Conservation (phyloP, 139 green algal genomes). For the Chlamydomonas asymmetrica region DNA sequence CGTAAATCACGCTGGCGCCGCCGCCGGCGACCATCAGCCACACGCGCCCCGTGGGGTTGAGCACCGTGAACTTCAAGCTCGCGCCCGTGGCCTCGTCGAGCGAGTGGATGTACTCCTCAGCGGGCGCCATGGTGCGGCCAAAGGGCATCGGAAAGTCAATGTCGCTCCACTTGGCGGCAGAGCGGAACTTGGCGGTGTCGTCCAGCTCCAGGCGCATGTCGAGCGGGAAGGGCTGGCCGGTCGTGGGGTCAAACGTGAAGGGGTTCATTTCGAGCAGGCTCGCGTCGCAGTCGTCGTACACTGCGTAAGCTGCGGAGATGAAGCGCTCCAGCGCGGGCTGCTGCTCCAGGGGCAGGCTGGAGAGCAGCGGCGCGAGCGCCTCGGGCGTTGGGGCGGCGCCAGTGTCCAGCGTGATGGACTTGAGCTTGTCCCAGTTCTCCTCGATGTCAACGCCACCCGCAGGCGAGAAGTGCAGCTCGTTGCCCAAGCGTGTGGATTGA, state of each 20-base stretch:
- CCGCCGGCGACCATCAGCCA: conserved; percentile 95
- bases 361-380: conserved; percentile 70
- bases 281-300: conserved; percentile 85
- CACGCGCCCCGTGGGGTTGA: conserved; percentile 88
- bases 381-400: conserved; percentile 17
- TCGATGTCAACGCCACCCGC: conserved; percentile 87
- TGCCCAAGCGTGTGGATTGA: conserved; percentile 55
- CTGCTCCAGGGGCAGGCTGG: conserved; percentile 71
- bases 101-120: conserved; percentile 61
- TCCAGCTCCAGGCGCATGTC: conserved; percentile 89
- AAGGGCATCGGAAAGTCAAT: conserved; percentile 92
- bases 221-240: conserved; percentile 68
- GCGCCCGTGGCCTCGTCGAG: conserved; percentile 82
- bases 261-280: conserved; percentile 96
- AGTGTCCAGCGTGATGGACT: conserved; percentile 55
- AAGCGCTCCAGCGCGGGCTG: conserved; percentile 70
- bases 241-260: conserved; percentile 79
- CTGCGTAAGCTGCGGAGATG: conserved; percentile 38
- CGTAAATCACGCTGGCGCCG: conserved; percentile 90
- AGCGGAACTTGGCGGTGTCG: conserved; percentile 87
- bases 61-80: conserved; percentile 86
- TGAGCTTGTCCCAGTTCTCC: conserved; percentile 92
- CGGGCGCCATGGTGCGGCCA: conserved; percentile 72
- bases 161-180: conserved; percentile 60
- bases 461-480: conserved; percentile 44